phyloP scores from a whole-genome alignment of 208 protist species.

The Leishmania tropica region DNA sequence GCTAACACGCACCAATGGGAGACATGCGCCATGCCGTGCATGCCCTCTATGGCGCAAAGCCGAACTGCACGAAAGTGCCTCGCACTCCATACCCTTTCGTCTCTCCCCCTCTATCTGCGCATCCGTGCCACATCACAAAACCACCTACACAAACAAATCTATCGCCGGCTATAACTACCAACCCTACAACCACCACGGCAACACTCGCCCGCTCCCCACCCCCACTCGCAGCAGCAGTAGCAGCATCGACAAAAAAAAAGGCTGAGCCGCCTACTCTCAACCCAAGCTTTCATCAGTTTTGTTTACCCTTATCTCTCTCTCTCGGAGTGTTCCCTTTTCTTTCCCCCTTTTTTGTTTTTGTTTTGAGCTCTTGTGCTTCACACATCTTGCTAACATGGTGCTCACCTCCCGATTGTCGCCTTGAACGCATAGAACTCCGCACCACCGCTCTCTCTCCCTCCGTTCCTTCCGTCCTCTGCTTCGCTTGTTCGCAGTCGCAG shows the following conservation, averaged over 20 bases:
- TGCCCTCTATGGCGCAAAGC: not conserved
- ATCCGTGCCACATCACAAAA: not conserved
- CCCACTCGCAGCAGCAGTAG: not conserved
- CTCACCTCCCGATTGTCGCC: conserved; percentile 1
- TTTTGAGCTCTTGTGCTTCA: not conserved
- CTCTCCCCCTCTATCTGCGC: not conserved
- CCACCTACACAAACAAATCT: not conserved
- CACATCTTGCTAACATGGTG: conserved; percentile 9
- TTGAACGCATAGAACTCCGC: conserved; percentile 2
- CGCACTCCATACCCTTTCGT: not conserved
- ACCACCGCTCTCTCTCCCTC: not conserved
- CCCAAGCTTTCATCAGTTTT: conserved; percentile 20
- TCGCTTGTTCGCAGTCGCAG: not conserved
- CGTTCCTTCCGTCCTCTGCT: not conserved
- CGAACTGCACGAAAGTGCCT: not conserved
- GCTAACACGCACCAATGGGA: not conserved
- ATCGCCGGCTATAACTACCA: not conserved
- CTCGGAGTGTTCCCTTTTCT: not conserved
- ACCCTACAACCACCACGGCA: not conserved
- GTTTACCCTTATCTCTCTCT: conserved; percentile 14
- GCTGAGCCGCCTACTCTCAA: not conserved
- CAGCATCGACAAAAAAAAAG: not conserved
- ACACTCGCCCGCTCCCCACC: not conserved
- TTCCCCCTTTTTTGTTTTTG: conserved; percentile 8
- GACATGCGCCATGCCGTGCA: not conserved